Conservation (phyloP, 148 eudicot genomes). For the Tetragonia tetragonoides region DNA sequence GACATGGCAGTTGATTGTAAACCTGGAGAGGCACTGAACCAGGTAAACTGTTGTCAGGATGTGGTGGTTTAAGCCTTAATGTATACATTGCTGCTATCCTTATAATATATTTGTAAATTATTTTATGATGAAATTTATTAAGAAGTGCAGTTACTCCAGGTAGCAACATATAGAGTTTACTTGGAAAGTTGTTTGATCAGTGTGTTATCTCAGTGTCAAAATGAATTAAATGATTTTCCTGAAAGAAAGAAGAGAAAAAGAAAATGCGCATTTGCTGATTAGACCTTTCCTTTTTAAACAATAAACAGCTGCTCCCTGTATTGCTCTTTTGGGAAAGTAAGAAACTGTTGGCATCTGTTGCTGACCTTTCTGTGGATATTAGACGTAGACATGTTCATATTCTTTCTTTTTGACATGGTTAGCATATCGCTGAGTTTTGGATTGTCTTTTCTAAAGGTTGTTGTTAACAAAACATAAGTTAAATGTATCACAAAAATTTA, state of each 20-base stretch:
- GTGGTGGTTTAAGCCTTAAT: background rate
- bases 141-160: no score
- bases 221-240: background rate
- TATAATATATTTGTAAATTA: background rate
- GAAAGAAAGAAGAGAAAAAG: background rate
- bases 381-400: background rate
- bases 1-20: slow-evolving; percentile 98
- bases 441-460: no score
- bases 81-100: background rate
- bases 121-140: no score
- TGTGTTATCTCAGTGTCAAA: background rate
- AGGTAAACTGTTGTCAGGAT: slow-evolving; percentile 41
- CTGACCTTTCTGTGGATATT: background rate
- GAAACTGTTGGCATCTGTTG: no score
- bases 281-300: no score
- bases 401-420: background rate
- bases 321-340: no score
- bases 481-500: no score
- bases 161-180: background rate
- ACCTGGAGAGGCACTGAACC: slow-evolving; percentile 93
- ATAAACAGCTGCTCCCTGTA: no score
- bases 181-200: no score
- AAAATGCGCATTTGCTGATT: background rate
- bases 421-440: background rate
- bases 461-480: no score